Percentiles rank a stretch among this genome's conserved stretches.
Evolutionary conservation across 345 rosid genomes (phyloP).

Genomic region (Mangifera indica): DNA sequence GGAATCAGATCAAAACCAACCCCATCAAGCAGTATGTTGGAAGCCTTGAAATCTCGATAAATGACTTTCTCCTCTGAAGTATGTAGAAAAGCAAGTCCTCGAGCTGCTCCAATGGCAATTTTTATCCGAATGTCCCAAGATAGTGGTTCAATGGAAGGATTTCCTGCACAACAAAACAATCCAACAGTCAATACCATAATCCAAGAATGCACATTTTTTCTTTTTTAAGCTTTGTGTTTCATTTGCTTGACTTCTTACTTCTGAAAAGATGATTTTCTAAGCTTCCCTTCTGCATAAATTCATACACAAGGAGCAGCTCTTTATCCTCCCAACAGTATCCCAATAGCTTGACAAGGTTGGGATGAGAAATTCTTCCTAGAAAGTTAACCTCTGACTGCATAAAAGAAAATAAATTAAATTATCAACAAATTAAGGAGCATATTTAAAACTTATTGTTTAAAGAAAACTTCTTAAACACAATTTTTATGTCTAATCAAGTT

Average conservation of each 20-base stretch:
- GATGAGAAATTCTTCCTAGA: neutral
- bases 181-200: neutral
- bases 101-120: neutral
- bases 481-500: neutral
- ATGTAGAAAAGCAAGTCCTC: neutral
- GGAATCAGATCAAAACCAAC: neutral
- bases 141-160: neutral
- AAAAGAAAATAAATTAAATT: neutral
- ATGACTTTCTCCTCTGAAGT: neutral
- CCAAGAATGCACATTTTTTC: neutral
- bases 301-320: neutral
- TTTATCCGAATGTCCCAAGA: neutral
- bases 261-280: neutral
- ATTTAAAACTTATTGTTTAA: neutral
- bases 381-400: neutral
- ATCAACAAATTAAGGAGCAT: conserved; percentile 13
- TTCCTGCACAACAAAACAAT: neutral
- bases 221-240: neutral
- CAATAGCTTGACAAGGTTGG: neutral
- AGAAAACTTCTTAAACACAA: no score
- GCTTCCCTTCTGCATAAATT: neutral
- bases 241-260: neutral
- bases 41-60: neutral
- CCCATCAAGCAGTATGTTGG: neutral
- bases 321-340: neutral